Evolutionary conservation across 108 stramenopile species (phyloP).

Genomic region (Skeletonema grethae): DNA sequence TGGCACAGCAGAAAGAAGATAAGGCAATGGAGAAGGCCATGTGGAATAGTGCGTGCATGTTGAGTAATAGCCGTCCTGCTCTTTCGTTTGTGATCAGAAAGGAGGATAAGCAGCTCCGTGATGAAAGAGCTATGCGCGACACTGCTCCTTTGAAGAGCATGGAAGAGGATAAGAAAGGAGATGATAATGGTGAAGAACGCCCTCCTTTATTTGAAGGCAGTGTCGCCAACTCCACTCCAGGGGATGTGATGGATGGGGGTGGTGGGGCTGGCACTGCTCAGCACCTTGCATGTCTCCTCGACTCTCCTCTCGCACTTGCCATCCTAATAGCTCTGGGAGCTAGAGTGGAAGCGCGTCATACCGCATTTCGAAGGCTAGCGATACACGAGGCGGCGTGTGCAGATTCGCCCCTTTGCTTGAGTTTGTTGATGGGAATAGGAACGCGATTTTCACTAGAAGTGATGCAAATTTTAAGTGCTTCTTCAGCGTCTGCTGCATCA

Average conservation of each 20-base stretch:
- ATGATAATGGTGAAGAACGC: not conserved
- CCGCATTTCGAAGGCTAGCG: conserved; percentile 80
- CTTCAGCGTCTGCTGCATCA: conserved; percentile 24
- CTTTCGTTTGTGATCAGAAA: conserved; percentile 62
- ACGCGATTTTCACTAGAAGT: conserved; percentile 35
- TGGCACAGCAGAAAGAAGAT: conserved; percentile 23
- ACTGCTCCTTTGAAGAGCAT: conserved; percentile 1
- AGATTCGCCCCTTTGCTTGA: conserved; percentile 74
- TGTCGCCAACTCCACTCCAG: conserved; percentile 78
- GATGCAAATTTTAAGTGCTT: conserved; percentile 6
- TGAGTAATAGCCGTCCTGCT: conserved; percentile 68
- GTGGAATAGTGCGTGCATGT: conserved; percentile 63
- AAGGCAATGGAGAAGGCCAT: conserved; percentile 50
- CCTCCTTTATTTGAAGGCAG: conserved; percentile 70
- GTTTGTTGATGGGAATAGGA: conserved; percentile 70
- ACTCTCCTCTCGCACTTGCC: conserved; percentile 72
- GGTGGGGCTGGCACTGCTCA: conserved; percentile 71
- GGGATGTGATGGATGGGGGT: conserved; percentile 43
- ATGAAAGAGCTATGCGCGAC: conserved; percentile 9
- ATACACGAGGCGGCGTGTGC: conserved; percentile 87
- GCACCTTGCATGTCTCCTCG: conserved; percentile 84
- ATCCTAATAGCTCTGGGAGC: conserved; percentile 77
- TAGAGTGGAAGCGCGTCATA: conserved; percentile 72
- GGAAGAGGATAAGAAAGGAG: conserved; percentile 7
- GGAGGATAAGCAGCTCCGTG: conserved; percentile 27